Evolutionary conservation across 2,329 filamentous ascomycete species (phyloP).

Genomic region (Fusarium torreyae): DNA sequence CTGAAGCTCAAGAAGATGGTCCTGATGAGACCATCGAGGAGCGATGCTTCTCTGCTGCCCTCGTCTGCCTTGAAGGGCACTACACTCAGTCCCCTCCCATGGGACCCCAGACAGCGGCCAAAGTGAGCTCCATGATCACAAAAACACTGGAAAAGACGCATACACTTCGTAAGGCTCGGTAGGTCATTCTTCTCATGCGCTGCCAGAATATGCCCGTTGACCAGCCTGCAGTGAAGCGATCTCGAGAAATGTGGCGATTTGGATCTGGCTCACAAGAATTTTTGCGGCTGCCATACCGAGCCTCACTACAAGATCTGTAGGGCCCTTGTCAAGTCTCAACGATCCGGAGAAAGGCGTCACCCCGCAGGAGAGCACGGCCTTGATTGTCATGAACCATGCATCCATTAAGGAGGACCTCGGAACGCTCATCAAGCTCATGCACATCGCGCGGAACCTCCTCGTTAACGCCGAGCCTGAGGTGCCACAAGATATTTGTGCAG

Average conservation of each 20-base stretch:
- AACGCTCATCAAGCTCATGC: constrained; percentile 76
- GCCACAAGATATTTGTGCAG: constrained; percentile 75
- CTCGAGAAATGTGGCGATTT: constrained; percentile 74
- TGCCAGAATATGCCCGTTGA: constrained; percentile 26
- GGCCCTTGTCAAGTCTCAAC: constrained; percentile 67
- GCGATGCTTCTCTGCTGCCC: constrained; percentile 71
- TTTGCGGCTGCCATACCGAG: constrained; percentile 74
- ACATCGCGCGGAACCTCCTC: constrained; percentile 75
- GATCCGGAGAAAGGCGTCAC: constrained; percentile 70
- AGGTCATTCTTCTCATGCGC: constrained; percentile 34
- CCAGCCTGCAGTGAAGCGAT: constrained; percentile 66
- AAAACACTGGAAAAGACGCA: constrained; percentile 76
- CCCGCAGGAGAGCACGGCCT: constrained; percentile 73
- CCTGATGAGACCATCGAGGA: constrained; percentile 71
- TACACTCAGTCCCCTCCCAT: constrained; percentile 71
- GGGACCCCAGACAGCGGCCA: constrained; percentile 69
- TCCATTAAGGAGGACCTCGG: constrained; percentile 74
- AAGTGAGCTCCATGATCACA: constrained; percentile 70
- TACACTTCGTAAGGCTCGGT: constrained; percentile 73
- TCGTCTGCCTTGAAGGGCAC: constrained; percentile 74
- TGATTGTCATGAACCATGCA: constrained; percentile 75
- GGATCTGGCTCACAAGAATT: constrained; percentile 75
- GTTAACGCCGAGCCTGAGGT: constrained; percentile 76
- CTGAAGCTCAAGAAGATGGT: constrained; percentile 39
- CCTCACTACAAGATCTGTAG: constrained; percentile 72